A percentile compares a stretch with the other conserved stretches of the same genome.
phyloP scores from a whole-genome alignment of 148 eudicot species.

The Fagopyrum esculentum region DNA sequence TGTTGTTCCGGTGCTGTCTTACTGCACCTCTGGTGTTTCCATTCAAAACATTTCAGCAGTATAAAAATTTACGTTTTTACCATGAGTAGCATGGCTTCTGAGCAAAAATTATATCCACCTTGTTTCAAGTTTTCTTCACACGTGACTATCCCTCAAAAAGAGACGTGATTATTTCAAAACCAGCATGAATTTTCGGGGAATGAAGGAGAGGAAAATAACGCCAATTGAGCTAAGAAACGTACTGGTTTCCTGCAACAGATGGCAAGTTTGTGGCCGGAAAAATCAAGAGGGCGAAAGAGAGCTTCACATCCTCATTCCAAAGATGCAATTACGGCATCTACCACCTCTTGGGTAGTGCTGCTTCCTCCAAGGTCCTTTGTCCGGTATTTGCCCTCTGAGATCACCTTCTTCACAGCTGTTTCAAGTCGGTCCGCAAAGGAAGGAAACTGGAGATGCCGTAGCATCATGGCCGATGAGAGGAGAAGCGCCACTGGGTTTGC shows the following conservation, averaged over 20 bases:
- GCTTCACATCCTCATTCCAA: conserved; percentile 20
- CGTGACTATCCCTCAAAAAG: background rate
- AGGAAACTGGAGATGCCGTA: conserved; percentile 51
- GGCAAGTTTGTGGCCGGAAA: background rate
- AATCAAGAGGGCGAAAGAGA: background rate
- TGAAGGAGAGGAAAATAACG: background rate
- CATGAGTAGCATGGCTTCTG: background rate
- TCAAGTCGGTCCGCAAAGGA: conserved; percentile 52
- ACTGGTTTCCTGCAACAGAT: background rate
- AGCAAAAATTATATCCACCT: background rate
- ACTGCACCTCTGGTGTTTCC: background rate
- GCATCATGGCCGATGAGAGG: conserved; percentile 54
- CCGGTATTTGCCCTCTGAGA: conserved; percentile 34
- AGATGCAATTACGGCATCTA: conserved; percentile 36
- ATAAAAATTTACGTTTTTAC: background rate
- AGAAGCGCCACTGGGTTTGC: conserved; percentile 61
- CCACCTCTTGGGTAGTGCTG: conserved; percentile 43
- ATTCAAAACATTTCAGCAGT: background rate
- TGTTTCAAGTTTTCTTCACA: background rate
- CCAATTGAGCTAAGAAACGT: background rate
- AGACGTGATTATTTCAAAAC: conserved; percentile 1
- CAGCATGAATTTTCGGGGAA: background rate
- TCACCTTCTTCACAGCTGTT: conserved; percentile 48
- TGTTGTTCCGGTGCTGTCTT: background rate
- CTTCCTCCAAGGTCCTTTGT: conserved; percentile 44